Percentiles rank a stretch among this genome's conserved stretches.
Conservation (phyloP, 2,329 filamentous ascomycete genomes). For the Ascomycota sp. region DNA sequence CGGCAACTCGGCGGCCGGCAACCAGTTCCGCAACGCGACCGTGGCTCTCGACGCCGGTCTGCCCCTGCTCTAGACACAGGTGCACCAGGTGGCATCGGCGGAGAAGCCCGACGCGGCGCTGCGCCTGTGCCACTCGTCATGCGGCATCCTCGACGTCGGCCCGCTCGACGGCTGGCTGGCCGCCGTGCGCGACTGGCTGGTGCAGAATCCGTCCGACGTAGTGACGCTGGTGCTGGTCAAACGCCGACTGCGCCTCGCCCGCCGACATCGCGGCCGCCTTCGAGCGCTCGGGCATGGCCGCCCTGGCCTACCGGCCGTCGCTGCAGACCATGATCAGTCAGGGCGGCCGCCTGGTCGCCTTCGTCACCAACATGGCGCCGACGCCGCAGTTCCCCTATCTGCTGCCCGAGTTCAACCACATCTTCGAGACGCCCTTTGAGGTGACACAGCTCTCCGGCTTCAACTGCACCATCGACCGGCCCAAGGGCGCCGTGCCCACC, state of each 20-base stretch:
- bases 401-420: constrained; percentile 39
- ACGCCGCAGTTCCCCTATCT: constrained; percentile 31
- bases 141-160: constrained; percentile 48
- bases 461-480: constrained; percentile 52
- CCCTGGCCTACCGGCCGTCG: constrained; percentile 52
- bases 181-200: constrained; percentile 48
- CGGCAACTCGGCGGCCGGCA: constrained; percentile 41
- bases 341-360: constrained; percentile 45
- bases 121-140: constrained; percentile 50
- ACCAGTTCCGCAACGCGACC: constrained; percentile 57
- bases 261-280: constrained; percentile 34
- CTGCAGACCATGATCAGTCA: constrained; percentile 46
- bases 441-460: constrained; percentile 42
- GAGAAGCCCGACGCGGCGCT: constrained; percentile 16
- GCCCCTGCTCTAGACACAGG: constrained; percentile 49
- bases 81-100: constrained; percentile 35
- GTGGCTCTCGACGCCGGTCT: constrained; percentile 50
- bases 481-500: constrained; percentile 30
- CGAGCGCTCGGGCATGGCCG: constrained; percentile 35
- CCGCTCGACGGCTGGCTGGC: constrained; percentile 41
- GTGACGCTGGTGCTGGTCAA: constrained; percentile 56
- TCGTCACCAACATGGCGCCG: constrained; percentile 36
- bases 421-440: constrained; percentile 57
- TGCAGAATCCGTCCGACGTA: constrained; percentile 49
- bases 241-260: constrained; percentile 38